Conservation (phyloP, 2,329 filamentous ascomycete genomes). For the Myriangium duriaei region DNA sequence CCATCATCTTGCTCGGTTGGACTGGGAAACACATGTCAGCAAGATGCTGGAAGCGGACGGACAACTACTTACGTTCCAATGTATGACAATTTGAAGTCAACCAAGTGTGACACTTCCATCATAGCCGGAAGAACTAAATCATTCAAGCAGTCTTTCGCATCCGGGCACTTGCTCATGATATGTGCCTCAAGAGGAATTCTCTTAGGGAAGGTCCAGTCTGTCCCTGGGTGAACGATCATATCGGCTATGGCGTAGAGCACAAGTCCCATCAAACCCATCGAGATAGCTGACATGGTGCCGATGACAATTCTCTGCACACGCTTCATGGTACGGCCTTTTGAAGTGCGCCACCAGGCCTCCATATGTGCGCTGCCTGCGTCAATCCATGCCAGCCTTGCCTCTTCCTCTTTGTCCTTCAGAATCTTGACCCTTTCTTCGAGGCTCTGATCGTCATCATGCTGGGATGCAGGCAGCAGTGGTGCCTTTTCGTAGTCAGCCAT, state of each 20-base stretch:
- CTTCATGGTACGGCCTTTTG: conserved; percentile 16
- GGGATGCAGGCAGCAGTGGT: conserved; percentile 2
- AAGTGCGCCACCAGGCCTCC: conserved; percentile 21
- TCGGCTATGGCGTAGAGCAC: conserved; percentile 16
- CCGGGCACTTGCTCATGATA: conserved; percentile 90
- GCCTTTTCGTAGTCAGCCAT: conserved; percentile 6
- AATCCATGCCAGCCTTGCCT: conserved; percentile 6
- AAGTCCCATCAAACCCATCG: conserved; percentile 15
- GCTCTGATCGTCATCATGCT: not conserved
- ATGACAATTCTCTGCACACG: conserved; percentile 22
- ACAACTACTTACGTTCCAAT: conserved; percentile 58
- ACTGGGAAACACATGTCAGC: conserved; percentile 25
- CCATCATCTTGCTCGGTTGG: conserved; percentile 62
- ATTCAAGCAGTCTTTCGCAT: conserved; percentile 71
- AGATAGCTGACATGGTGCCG: conserved; percentile 17
- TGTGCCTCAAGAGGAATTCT: conserved; percentile 77
- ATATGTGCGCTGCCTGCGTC: conserved; percentile 13
- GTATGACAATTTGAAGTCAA: conserved; percentile 82
- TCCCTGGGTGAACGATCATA: too few relatives aligned
- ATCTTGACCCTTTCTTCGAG: conserved; percentile 8
- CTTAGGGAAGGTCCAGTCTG: conserved; percentile 11
- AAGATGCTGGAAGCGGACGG: too few relatives aligned
- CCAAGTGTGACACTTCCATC: conserved; percentile 67
- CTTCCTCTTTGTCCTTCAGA: conserved; percentile 9
- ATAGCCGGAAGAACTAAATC: conserved; percentile 76